Base-by-base conservation (phyloP, 192 early-diverging fungal species). In the Rhizophagus clarus region DNA sequence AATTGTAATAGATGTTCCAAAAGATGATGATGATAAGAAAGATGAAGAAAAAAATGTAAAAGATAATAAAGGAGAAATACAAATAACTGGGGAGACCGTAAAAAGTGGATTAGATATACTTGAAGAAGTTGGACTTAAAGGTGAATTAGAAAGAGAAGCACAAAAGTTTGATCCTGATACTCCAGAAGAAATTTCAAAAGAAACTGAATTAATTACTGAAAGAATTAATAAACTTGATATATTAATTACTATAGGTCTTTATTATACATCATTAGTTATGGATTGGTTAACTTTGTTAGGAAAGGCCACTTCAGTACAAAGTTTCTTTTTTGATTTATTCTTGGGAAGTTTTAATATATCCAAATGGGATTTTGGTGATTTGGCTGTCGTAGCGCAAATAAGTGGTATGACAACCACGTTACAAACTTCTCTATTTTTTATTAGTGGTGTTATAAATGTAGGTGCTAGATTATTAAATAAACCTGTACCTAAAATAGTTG, bases 261-360 rank as follows among this genome's bases (percentile, higher is more conserved):
- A 76, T 42, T 76, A 76, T n/a, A 62, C 74, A 14, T 62, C 60
- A 10, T 34, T 76, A 6, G n/a, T 45, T 26, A 63, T 62, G 15
- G 24, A 76, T 62, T 76, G 74, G 60, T 63, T 76, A 47, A 76
- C 74, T 37, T 37, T 62, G 6, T 22, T 76, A 11, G 74, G 74
- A 42, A 12, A 37, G 15, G 40, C 60, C 3, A 76, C 3, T 17
- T 37, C 60, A 1, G 11, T 63, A 28, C 15, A 20, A 24, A 29
- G 24, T n/a, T 76, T 76, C 47, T 26, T 76, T 8, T 76, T 17
- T 61, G 14, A 62, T 11, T 11, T 76, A 40, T 63, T 76, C 15
- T 9, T 76, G 22, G 61, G 24, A 61, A 62, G 60, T 26, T 76
- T 76, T 37, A 9, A 37, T 37, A 2, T 76, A 20, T 0, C 15